These are phyloP conservation scores for Plasmopara halstedii DNA, from an alignment of 352 stramenopile species.

Conservation along the genomic window DNA sequence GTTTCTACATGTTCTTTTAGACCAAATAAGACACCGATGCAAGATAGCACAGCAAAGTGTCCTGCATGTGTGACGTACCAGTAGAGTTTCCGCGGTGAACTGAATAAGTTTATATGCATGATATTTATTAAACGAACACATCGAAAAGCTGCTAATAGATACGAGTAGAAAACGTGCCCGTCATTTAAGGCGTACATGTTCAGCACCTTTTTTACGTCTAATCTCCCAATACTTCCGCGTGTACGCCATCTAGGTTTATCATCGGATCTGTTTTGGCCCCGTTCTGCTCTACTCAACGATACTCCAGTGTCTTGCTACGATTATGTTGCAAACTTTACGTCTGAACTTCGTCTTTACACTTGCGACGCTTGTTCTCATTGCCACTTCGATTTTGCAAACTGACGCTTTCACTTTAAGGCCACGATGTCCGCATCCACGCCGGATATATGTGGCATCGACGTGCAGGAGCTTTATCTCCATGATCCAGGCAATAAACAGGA, in stretches of 20 bases:
- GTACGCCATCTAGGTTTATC: no score
- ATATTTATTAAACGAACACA: no score
- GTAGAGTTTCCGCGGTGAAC: no score
- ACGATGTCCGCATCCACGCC: conserved; percentile 6
- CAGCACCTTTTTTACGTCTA: not conserved
- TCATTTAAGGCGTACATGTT: not conserved
- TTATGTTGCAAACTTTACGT: conserved; percentile 22
- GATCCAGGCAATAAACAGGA: conserved; percentile 25
- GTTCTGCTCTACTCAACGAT: conserved; percentile 7
- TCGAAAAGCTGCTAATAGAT: no score
- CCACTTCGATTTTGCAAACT: conserved; percentile 17
- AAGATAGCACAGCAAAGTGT: no score
- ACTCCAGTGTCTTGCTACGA: conserved; percentile 14
- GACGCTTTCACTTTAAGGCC: not conserved
- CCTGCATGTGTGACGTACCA: not conserved
- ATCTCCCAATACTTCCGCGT: no score
- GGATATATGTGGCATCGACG: conserved; percentile 20
- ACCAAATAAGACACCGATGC: no score
- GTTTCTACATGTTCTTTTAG: not conserved
- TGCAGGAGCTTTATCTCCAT: conserved; percentile 22
- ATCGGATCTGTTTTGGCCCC: conserved; percentile 16
- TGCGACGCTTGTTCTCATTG: conserved; percentile 13
- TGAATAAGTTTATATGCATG: no score
- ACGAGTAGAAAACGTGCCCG: no score
- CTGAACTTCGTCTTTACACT: not conserved